phyloP scores from a whole-genome alignment of 2,329 filamentous ascomycete genomes.

The Pezicula rhizophila region DNA sequence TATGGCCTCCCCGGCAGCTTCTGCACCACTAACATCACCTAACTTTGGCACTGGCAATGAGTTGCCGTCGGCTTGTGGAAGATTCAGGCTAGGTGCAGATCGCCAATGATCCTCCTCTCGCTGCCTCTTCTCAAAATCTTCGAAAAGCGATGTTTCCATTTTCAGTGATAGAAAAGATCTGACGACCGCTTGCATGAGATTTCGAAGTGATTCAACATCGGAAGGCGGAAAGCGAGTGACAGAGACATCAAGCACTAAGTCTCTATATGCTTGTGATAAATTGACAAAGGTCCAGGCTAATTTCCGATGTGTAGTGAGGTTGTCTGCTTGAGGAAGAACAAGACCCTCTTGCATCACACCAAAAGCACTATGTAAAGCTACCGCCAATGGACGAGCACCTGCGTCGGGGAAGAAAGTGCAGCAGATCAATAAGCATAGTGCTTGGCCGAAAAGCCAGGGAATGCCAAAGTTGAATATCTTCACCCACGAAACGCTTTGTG shows the following conservation, averaged over 20 bases:
- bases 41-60: too few relatives aligned
- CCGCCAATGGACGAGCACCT: constrained; percentile 46
- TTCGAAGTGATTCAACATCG: constrained; percentile 45
- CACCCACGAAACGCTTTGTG: constrained; percentile 38
- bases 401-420: constrained; percentile 45
- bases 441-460: constrained; percentile 51
- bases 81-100: background rate
- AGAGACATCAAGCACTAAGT: constrained; percentile 51
- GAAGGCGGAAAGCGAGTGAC: constrained; percentile 45
- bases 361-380: constrained; percentile 41
- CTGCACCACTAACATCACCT: too few relatives aligned
- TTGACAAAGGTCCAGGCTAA: constrained; percentile 48
- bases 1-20: constrained; percentile 24
- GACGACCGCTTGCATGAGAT: constrained; percentile 49
- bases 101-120: background rate
- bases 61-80: too few relatives aligned
- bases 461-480: constrained; percentile 48
- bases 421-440: constrained; percentile 43
- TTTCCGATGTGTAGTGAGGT: constrained; percentile 32
- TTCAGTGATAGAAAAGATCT: constrained; percentile 46
- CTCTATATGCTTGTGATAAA: constrained; percentile 49
- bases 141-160: constrained; percentile 41
- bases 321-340: constrained; percentile 30
- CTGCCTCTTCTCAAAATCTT: constrained; percentile 18
- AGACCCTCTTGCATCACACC: constrained; percentile 38